Evolutionary conservation across 345 rosid species (phyloP), one percentile per base, ranked within the genome.

Genomic region (Hibiscus mutabilis): DNA sequence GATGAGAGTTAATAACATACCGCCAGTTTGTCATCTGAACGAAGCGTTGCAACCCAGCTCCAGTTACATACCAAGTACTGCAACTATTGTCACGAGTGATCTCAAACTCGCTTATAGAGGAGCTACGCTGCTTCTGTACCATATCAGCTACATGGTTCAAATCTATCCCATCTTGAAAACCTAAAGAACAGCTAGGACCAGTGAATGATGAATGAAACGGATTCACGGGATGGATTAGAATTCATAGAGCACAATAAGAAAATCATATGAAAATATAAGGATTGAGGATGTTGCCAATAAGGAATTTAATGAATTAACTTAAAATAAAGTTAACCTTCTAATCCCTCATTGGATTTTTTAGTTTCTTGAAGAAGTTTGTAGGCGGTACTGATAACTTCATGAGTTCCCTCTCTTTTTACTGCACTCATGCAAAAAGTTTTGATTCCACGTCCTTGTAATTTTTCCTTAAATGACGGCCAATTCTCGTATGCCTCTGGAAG

Each of bases 21-120:
- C 87, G 79, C 97, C 97, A 94, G 83, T 94, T 94, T 68, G 98
- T 94, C 98, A 91, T 91, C 84, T 88, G 97, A 70, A 94, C 91
- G 82, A 91, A 94, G 21, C 97, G 89, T 66, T 87, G 91, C 77
- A 94, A 83, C 55, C 97, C 93, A 16, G 96, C 79, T 79, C 99
- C 97, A 77, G 70, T 69, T 33, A 89, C 93, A 66, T 85, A 87
- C 97, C 99, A 91, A 59, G 86, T 82, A 62, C 77, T 83, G 49
- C 92, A 78, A 60, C 83, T 70, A 8, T 81, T 78, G 27, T 95
- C 90, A 2, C 82, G 86, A 75, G 79, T 77, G 80, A 95, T 86
- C 80, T 87, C 85, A 77, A 95, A 95, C 80, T 90, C 97, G 78
- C 80, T 84, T 42, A 89, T 95, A 12, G 89, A 85, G 52, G 91